These are phyloP conservation scores for Penicillium sp. DNA, from an alignment of 2,329 filamentous ascomycete species.

Conservation along the genomic window DNA sequence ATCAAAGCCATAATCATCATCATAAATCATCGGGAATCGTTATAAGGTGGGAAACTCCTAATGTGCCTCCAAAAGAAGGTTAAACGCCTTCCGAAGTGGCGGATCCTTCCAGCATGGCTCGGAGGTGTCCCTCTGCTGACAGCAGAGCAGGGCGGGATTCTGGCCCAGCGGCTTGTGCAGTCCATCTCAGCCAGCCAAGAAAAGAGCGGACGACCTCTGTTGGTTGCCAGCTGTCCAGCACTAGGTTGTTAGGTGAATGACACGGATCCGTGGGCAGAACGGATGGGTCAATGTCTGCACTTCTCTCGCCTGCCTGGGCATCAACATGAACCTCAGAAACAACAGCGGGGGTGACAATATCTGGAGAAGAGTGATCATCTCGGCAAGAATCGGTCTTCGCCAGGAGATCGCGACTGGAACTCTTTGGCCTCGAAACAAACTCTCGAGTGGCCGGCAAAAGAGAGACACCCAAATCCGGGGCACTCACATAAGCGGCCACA, in stretches of 20 bases:
- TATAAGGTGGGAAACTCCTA: background rate
- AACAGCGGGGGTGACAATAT: constrained; percentile 35
- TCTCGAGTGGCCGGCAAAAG: constrained; percentile 24
- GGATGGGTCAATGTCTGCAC: background rate
- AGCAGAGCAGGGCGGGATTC: constrained; percentile 18
- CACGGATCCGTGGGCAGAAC: background rate
- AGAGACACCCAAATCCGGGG: constrained; percentile 1
- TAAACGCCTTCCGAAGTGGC: background rate
- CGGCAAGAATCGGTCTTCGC: constrained; percentile 13
- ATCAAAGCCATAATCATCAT: constrained; percentile 12
- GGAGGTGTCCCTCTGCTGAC: constrained; percentile 36
- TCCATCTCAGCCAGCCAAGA: constrained; percentile 33
- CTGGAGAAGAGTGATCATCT: constrained; percentile 13
- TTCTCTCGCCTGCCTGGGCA: constrained; percentile 27
- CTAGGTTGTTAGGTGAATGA: background rate
- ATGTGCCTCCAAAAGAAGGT: background rate
- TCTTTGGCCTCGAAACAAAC: constrained; percentile 25
- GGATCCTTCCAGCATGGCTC: constrained; percentile 33
- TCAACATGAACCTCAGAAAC: constrained; percentile 40
- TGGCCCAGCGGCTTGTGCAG: constrained; percentile 19
- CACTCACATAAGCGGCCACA: background rate
- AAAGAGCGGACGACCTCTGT: constrained; percentile 32
- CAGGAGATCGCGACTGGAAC: constrained; percentile 30
- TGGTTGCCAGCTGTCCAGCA: constrained; percentile 14
- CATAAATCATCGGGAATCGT: constrained; percentile 11